Evolutionary conservation across 306 rosid genomes (phyloP).

Genomic region (Glycine soja): DNA sequence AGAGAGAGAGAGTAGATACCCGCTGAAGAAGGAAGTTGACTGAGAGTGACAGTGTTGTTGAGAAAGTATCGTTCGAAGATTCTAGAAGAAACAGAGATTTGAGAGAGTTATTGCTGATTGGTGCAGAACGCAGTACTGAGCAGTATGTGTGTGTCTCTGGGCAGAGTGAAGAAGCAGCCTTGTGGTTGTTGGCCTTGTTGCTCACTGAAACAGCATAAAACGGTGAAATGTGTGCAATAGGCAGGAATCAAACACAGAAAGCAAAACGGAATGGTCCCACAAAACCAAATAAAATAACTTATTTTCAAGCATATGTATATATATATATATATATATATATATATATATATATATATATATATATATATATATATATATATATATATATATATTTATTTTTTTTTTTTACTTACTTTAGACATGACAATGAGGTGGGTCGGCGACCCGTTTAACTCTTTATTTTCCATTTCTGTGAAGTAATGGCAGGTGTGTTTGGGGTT

Average conservation of each 20-base stretch:
- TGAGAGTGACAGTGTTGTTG: not conserved
- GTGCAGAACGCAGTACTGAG: not conserved
- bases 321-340: too few species aligned
- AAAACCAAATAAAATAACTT: not conserved
- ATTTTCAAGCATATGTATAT: not conserved
- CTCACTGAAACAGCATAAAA: not conserved
- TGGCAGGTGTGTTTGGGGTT: too few species aligned
- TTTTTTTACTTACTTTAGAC: too few species aligned
- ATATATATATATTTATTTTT: too few species aligned
- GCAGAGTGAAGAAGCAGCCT: not conserved
- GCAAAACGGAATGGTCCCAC: not conserved
- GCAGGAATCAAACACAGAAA: not conserved
- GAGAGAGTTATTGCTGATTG: not conserved
- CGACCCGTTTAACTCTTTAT: too few species aligned
- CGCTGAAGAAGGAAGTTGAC: not conserved
- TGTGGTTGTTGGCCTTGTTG: not conserved
- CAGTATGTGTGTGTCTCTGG: not conserved
- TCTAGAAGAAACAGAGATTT: constrained; percentile 7
- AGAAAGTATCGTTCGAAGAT: not conserved
- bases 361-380: too few species aligned
- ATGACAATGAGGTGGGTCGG: too few species aligned
- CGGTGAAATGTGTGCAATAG: too few species aligned
- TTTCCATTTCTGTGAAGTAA: too few species aligned
- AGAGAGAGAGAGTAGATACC: constrained; percentile 15
- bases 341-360: too few species aligned